Conservation (phyloP, 352 stramenopile species). For the Peronospora destructor region DNA sequence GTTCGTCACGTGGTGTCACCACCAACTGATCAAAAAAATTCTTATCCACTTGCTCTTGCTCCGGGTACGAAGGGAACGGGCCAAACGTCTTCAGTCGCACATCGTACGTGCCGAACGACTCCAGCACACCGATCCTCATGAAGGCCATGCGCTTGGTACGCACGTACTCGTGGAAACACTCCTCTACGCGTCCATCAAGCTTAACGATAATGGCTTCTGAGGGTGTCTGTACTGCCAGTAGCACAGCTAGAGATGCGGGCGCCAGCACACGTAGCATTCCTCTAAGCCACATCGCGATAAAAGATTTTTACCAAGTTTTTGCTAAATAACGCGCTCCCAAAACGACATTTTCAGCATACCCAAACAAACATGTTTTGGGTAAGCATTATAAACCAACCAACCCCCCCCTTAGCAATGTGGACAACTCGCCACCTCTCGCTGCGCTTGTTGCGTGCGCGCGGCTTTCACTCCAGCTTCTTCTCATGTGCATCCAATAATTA, state of each 20-base stretch:
- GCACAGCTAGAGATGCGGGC: conserved; percentile 17
- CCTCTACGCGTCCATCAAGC: conserved; percentile 40
- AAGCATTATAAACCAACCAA: conserved; percentile 7
- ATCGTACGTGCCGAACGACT: conserved; percentile 64
- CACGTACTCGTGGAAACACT: conserved; percentile 84
- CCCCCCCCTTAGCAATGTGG: conserved; percentile 19
- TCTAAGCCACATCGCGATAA: conserved; percentile 17
- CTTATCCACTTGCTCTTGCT: conserved; percentile 40
- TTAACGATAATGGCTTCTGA: conserved; percentile 51
- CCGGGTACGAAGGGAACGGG: conserved; percentile 47
- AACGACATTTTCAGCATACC: neutral
- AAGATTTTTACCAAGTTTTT: neutral
- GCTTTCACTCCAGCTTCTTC: conserved; percentile 14
- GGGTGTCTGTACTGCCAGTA: conserved; percentile 19
- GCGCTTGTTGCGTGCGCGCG: conserved; percentile 9
- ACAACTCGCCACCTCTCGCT: conserved; percentile 16
- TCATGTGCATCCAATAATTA: conserved; percentile 25
- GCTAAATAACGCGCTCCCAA: neutral
- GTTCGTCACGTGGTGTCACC: conserved; percentile 47
- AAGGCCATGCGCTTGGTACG: conserved; percentile 80
- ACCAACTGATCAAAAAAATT: conserved; percentile 78
- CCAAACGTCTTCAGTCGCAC: conserved; percentile 72
- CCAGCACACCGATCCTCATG: conserved; percentile 71
- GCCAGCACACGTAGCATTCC: conserved; percentile 19
- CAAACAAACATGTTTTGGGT: neutral